Evolutionary conservation across 805 yeast genomes (phyloP), one percentile per base, ranked within the genome.

Genomic region (Soucietia sequanensis): DNA sequence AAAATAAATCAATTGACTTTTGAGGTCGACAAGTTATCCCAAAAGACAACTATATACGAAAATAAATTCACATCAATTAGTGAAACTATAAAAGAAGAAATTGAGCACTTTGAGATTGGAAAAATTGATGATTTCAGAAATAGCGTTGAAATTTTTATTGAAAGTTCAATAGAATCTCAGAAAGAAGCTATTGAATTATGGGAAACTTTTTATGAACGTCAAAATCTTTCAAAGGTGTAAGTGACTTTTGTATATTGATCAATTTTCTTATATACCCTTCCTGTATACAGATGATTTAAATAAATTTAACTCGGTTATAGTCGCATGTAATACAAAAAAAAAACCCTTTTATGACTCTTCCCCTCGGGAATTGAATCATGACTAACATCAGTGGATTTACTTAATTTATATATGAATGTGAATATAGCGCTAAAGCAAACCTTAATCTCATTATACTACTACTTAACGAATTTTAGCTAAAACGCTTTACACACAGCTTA

Each of bases 161-260:
- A 93, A 58, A 79, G 93, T 34, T 76, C 93, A 16, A 84, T 90
- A 35, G 99, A 93, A 60, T 74, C 89, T 21, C 99, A 93, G 60
- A 93, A 93, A 62, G 96, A 89, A 56, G 80, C 84, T 21, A 85
- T 85, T 39, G 95, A 85, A 53, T 58, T 82, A n/a, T 85, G 91
- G 87, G 93, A 85, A 56, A 80, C 89, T 0, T 93, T 91, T 54
- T 89, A 88, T 53, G 86, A 82, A 42, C 50, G 65, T 11, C 68
- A 66, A 35, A 35, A 44, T 27, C 42, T 56, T 20, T 49, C 48
- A 15, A 28, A 39, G 27, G 45, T 41, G n/a, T 50, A 46, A 34
- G 10, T 8, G 19, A 16, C 18, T 15, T n/a, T 21, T 6, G 33
- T 17, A 7, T 24, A 12, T 10, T n/a, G n/a, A n/a, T n/a, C n/a